Conservation (phyloP, 306 rosid species). For the Sophora flavescens region DNA sequence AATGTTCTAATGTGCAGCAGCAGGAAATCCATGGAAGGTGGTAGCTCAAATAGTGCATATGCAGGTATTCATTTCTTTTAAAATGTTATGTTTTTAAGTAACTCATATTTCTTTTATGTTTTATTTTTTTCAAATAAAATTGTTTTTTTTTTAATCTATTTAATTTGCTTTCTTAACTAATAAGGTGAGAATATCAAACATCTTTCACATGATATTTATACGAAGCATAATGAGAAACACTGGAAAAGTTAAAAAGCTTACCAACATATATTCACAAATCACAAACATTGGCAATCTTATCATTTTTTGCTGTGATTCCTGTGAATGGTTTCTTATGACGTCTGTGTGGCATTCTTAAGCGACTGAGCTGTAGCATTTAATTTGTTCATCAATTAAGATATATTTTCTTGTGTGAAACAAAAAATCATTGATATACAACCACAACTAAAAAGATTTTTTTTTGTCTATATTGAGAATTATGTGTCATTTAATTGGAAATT, state of each 20-base stretch:
- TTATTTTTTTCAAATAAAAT: neutral
- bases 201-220: neutral
- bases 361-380: neutral
- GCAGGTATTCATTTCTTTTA: constrained; percentile 38
- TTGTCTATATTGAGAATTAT: no score
- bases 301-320: neutral
- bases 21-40: constrained; percentile 54
- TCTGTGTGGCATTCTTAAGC: neutral
- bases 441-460: no score
- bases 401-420: constrained; percentile 5
- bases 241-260: neutral
- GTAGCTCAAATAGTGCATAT: constrained; percentile 29
- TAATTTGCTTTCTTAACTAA: no score
- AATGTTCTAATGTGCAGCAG: constrained; percentile 32
- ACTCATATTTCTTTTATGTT: neutral
- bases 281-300: neutral
- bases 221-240: neutral
- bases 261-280: neutral
- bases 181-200: no score
- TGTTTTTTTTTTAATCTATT: no score
- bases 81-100: neutral
- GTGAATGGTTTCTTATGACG: neutral
- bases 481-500: no score
- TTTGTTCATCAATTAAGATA: neutral
- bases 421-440: no score